These are phyloP conservation scores for Amanita subjunquillea DNA, from an alignment of 768 basidiomycete genomes.

Conservation along the genomic window DNA sequence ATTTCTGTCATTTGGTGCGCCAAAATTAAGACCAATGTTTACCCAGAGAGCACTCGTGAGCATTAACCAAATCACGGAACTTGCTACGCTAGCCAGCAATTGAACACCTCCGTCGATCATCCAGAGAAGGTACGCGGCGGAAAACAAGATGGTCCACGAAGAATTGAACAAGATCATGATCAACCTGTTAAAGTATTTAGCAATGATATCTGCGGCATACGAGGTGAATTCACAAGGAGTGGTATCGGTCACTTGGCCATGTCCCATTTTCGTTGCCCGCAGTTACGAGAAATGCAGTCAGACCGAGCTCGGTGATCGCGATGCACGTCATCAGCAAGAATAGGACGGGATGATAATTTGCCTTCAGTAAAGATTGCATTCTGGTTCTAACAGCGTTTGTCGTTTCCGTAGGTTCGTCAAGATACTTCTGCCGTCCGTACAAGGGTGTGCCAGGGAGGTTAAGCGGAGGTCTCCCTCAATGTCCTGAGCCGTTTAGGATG, in stretches of 20 bases:
- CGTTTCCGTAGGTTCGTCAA: not conserved
- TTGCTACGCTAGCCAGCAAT: slow-evolving; percentile 66
- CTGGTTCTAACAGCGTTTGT: slow-evolving; percentile 15
- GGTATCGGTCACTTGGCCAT: slow-evolving; percentile 56
- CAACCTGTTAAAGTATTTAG: slow-evolving; percentile 23
- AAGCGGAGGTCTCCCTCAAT: not conserved
- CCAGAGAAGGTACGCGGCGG: slow-evolving; percentile 62
- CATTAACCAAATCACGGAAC: slow-evolving; percentile 66
- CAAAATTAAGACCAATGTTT: slow-evolving; percentile 12
- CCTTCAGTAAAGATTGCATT: slow-evolving; percentile 26
- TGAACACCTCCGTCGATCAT: slow-evolving; percentile 55
- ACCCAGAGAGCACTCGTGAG: slow-evolving; percentile 64
- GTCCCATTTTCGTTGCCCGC: slow-evolving; percentile 51
- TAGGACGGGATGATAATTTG: slow-evolving; percentile 51
- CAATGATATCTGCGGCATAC: not conserved
- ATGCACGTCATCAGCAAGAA: slow-evolving; percentile 56
- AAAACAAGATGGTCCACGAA: slow-evolving; percentile 68
- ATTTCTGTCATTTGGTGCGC: not conserved
- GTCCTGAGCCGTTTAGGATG: not conserved
- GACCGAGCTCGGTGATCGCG: slow-evolving; percentile 63
- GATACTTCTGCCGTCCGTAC: not conserved
- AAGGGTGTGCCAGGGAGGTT: not conserved
- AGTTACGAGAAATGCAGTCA: slow-evolving; percentile 65
- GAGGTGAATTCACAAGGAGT: slow-evolving; percentile 40
- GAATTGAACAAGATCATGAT: slow-evolving; percentile 55